Evolutionary conservation across 2,329 filamentous ascomycete genomes (phyloP), one percentile per base, ranked within the genome.

Genomic region (Ceratocystis smalleyi): DNA sequence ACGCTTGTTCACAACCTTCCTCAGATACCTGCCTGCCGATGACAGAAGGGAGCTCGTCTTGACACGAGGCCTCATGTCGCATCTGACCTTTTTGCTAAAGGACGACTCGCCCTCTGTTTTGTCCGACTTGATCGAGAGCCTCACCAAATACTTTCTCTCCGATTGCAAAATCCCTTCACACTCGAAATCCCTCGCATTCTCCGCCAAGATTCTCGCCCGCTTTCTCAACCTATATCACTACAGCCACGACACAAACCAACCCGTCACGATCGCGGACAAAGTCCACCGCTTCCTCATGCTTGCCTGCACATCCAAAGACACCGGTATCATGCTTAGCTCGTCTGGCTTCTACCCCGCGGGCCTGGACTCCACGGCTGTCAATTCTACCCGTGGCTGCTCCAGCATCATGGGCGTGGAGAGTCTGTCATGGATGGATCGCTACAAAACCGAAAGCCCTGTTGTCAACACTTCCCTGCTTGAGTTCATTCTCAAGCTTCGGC

Each of bases 321-420:
- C 86, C 61, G 94, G 92, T 15, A 81, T 95, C 1, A 76, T 96
- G 62, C 82, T 91, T 63, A 81, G 85, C 2, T 86, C 89, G 65
- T 84, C 83, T 43, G 91, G 91, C n/a, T 88, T 90, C 74, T 97
- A 97, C 73, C 89, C 91, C 5, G 83, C 85, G 49, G 83, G 87
- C 66, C 78, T 83, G 1, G 82, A 87, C 63, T 76, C 79, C 22
- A 73, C 77, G 40, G 68, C 71, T 12, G 74, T 77, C 43, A 71
- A 77, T 17, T 62, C 62, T 6, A 62, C 65, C 4, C 65, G 63
- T 15, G 49, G 64, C 24, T 64, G 64, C 49, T 76, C 82, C 54
- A 82, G 86, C 64, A 64, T 67, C 75, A 87, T 55, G 57, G 86
- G 84, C 0, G 76, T 91, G 7, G 88, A 90, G 68, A 84, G 80